A percentile compares a stretch with the other conserved stretches of the same genome.
phyloP scores from a whole-genome alignment of 78 protist species.

The Pirum gemmata region DNA sequence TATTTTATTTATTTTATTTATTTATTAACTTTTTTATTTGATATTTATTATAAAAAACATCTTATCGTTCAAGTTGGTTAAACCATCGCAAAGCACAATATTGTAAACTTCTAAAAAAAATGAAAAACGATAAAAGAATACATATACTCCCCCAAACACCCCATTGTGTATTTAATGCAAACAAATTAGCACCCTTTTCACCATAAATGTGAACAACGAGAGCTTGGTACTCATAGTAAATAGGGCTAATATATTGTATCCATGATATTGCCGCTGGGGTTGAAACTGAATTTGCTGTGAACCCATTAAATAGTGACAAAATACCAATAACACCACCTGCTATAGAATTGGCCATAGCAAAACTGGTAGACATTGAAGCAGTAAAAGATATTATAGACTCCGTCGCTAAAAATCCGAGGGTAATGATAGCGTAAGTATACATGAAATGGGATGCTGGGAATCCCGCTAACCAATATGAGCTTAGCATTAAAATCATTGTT shows the following conservation, averaged over 20 bases:
- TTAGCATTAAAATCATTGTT: neutral
- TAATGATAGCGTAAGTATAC: neutral
- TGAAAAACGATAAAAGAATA: neutral
- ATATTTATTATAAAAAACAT: neutral
- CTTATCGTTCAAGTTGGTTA: slow-evolving; percentile 12
- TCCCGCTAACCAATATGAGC: slow-evolving; percentile 38
- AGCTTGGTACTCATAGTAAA: slow-evolving; percentile 13
- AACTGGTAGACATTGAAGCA: neutral
- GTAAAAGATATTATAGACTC: slow-evolving; percentile 21
- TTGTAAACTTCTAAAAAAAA: slow-evolving; percentile 1
- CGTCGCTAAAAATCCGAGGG: neutral
- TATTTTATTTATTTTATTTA: neutral
- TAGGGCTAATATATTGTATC: slow-evolving; percentile 19
- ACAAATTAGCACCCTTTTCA: neutral
- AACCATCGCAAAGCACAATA: neutral
- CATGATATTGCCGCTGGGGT: slow-evolving; percentile 13
- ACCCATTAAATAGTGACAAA: slow-evolving; percentile 30
- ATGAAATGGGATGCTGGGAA: neutral
- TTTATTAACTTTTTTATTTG: neutral
- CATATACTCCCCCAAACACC: slow-evolving; percentile 31
- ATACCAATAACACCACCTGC: slow-evolving; percentile 38
- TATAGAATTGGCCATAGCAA: slow-evolving; percentile 16
- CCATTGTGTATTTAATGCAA: slow-evolving; percentile 30
- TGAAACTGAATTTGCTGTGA: neutral
- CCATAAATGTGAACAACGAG: slow-evolving; percentile 34